A percentile compares a stretch with the other conserved stretches of the same genome.
These are phyloP conservation scores for Rosellinia necatrix DNA, from an alignment of 2,329 filamentous ascomycete species.

Conservation along the genomic window DNA sequence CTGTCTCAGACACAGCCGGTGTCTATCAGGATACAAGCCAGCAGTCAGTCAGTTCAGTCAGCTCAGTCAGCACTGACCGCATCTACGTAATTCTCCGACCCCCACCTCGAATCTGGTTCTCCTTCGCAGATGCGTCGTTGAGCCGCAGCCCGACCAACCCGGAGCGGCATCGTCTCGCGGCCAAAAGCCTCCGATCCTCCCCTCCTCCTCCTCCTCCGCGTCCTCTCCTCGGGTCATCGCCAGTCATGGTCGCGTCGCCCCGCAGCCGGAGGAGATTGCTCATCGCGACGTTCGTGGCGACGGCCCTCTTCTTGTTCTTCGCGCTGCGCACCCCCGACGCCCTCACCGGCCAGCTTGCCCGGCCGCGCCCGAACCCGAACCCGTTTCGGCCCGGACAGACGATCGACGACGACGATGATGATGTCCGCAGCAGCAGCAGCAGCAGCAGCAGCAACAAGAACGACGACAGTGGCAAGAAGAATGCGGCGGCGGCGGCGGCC, in stretches of 20 bases:
- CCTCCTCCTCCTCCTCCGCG: neutral
- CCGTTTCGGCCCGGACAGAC: too few relatives aligned
- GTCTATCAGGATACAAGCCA: too few relatives aligned
- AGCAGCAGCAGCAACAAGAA: neutral
- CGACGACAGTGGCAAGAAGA: neutral
- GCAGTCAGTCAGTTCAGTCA: too few relatives aligned
- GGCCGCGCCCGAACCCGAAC: neutral
- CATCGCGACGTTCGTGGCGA: slow-evolving; percentile 17
- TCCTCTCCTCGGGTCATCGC: neutral
- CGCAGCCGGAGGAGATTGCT: slow-evolving; percentile 19
- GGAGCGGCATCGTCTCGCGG: too few relatives aligned
- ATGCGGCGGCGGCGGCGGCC: neutral
- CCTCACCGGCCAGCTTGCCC: neutral
- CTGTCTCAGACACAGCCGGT: too few relatives aligned
- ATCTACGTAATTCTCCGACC: too few relatives aligned
- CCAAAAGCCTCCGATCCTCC: slow-evolving; percentile 6
- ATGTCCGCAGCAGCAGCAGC: too few relatives aligned
- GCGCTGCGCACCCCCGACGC: slow-evolving; percentile 5
- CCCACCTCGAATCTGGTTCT: too few relatives aligned
- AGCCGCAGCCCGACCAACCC: neutral
- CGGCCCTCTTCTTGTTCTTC: slow-evolving; percentile 12
- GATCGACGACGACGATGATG: too few relatives aligned
- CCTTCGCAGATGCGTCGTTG: slow-evolving; percentile 16
- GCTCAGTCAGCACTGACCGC: too few relatives aligned
- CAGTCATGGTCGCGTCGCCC: slow-evolving; percentile 11